phyloP scores from a whole-genome alignment of 108 stramenopile genomes.

The Seminavis robusta region DNA sequence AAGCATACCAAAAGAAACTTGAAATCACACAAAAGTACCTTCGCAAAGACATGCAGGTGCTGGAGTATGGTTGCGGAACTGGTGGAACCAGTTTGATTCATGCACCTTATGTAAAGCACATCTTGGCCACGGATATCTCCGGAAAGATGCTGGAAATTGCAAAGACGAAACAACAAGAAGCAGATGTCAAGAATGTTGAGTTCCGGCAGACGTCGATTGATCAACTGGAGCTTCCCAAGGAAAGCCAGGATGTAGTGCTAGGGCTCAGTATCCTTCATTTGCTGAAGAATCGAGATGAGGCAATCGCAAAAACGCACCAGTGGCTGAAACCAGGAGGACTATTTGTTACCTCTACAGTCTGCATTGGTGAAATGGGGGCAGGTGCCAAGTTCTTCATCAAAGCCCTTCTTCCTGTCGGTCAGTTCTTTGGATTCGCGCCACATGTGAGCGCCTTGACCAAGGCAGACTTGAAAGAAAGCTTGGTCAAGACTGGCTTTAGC shows the following conservation, averaged over 20 bases:
- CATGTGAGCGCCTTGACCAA: too few relatives aligned
- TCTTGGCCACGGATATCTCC: slow-evolving; percentile 22
- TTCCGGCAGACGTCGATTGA: slow-evolving; percentile 7
- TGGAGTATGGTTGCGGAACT: slow-evolving; percentile 31
- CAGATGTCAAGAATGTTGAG: slow-evolving; percentile 12
- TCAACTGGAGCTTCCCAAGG: slow-evolving; percentile 1
- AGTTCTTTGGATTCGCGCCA: too few relatives aligned
- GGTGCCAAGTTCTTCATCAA: too few relatives aligned
- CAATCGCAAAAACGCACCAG: neutral
- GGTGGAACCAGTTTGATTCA: slow-evolving; percentile 13
- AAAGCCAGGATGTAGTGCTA: slow-evolving; percentile 13
- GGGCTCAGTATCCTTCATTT: slow-evolving; percentile 17
- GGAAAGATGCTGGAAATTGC: slow-evolving; percentile 6
- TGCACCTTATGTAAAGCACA: slow-evolving; percentile 18
- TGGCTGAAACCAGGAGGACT: slow-evolving; percentile 17
- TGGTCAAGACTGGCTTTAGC: too few relatives aligned
- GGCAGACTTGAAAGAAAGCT: too few relatives aligned
- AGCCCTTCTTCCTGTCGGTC: too few relatives aligned
- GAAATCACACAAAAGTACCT: slow-evolving; percentile 19
- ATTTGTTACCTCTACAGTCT: slow-evolving; percentile 10
- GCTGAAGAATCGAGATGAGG: slow-evolving; percentile 1
- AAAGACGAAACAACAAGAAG: slow-evolving; percentile 3
- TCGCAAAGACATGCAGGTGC: neutral
- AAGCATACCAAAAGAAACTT: slow-evolving; percentile 21
- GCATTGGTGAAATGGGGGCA: slow-evolving; percentile 11